Evolutionary conservation across 1,284 basidiomycete species (phyloP).

Genomic region (Takashimella tepidaria): DNA sequence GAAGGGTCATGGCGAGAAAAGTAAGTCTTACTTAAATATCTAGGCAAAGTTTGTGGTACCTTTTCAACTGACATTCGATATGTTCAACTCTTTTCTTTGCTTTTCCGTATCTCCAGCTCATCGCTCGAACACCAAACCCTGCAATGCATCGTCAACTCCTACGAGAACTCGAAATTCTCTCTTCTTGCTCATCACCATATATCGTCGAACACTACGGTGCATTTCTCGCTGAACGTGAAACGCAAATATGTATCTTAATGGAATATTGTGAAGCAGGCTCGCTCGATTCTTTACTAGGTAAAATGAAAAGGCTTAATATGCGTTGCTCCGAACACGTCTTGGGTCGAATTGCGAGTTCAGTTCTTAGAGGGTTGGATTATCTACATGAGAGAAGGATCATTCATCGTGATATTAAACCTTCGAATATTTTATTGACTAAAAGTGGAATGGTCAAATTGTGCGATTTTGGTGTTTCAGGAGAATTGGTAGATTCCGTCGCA

Average conservation of each 20-base stretch:
- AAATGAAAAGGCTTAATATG: slow-evolving; percentile 71
- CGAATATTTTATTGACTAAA: slow-evolving; percentile 83
- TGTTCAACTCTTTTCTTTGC: not conserved
- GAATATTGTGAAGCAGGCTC: slow-evolving; percentile 80
- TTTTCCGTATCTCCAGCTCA: slow-evolving; percentile 68
- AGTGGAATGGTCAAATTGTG: slow-evolving; percentile 85
- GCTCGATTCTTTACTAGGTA: slow-evolving; percentile 79
- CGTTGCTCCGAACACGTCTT: slow-evolving; percentile 88
- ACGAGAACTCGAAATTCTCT: slow-evolving; percentile 86
- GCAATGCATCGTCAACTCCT: slow-evolving; percentile 78
- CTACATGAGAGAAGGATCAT: slow-evolving; percentile 87
- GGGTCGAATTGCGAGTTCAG: slow-evolving; percentile 85
- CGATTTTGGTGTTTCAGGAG: slow-evolving; percentile 96
- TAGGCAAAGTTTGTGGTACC: no score
- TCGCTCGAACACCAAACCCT: slow-evolving; percentile 89
- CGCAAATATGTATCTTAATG: slow-evolving; percentile 94
- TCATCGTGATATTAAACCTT: slow-evolving; percentile 96
- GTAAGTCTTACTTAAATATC: no score
- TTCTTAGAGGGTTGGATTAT: slow-evolving; percentile 86
- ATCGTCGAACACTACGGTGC: slow-evolving; percentile 93
- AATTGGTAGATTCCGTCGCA: slow-evolving; percentile 83
- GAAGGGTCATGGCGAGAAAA: slow-evolving; percentile 84
- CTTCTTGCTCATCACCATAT: slow-evolving; percentile 75
- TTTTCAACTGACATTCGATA: not conserved
- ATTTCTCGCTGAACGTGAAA: slow-evolving; percentile 86